phyloP scores from a whole-genome alignment of 352 stramenopile species.

The Elongisporangium undulatum region DNA sequence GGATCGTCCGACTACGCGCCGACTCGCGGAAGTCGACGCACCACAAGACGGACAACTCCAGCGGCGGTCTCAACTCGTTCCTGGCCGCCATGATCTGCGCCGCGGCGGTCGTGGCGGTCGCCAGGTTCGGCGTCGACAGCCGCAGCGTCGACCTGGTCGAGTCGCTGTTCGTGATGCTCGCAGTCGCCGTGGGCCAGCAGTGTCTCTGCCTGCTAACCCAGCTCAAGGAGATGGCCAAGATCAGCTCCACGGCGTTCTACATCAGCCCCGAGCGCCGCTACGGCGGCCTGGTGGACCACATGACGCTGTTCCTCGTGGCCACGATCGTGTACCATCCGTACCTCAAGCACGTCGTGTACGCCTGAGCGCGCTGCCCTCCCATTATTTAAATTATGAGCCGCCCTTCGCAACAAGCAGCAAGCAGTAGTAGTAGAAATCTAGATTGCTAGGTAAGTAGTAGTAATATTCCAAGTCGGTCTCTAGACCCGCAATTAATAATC shows the following conservation, averaged over 20 bases:
- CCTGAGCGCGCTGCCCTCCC: neutral
- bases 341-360: constrained; percentile 25
- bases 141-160: constrained; percentile 23
- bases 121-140: constrained; percentile 15
- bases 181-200: constrained; percentile 34
- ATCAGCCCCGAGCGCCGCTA: constrained; percentile 19
- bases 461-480: neutral
- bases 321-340: constrained; percentile 50
- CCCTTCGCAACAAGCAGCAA: neutral
- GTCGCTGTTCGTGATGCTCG: constrained; percentile 33
- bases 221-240: constrained; percentile 37
- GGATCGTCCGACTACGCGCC: constrained; percentile 6
- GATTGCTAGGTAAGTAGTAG: no score
- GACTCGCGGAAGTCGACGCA: constrained; percentile 17
- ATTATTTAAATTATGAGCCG: constrained; percentile 2
- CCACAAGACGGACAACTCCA: constrained; percentile 20
- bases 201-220: constrained; percentile 28
- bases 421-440: neutral
- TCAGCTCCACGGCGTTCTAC: constrained; percentile 42
- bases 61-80: constrained; percentile 24
- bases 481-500: no score
- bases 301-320: constrained; percentile 36
- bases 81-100: constrained; percentile 24
- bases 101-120: constrained; percentile 26
- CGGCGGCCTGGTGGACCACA: constrained; percentile 37